A percentile compares a stretch with the other conserved stretches of the same genome.
Evolutionary conservation across 257 asterid species (phyloP).

Genomic region (Schizonepeta tenuifolia): DNA sequence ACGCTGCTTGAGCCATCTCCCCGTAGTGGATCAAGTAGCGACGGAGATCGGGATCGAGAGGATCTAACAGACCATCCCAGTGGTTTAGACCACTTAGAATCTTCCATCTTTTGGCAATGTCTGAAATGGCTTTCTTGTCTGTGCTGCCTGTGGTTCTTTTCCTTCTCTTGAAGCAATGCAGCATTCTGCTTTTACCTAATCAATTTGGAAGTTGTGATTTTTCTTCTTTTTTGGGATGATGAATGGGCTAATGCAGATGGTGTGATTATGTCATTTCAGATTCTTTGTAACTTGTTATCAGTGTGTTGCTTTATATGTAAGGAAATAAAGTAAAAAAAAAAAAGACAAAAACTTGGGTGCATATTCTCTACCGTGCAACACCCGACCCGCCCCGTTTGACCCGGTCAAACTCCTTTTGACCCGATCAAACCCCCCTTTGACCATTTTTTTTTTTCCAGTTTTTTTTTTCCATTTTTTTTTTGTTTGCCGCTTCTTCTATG

Average conservation of each 20-base stretch:
- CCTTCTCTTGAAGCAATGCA: slow-evolving; percentile 38
- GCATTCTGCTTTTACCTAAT: slow-evolving; percentile 26
- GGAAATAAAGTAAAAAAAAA: background rate
- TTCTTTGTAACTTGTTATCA: background rate
- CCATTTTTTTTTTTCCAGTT: too few species aligned
- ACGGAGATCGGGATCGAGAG: slow-evolving; percentile 74
- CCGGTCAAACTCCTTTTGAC: too few species aligned
- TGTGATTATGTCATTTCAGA: background rate
- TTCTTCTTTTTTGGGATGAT: background rate
- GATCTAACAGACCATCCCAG: slow-evolving; percentile 76
- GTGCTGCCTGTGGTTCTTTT: slow-evolving; percentile 27
- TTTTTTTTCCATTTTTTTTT: too few species aligned
- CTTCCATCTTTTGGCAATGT: slow-evolving; percentile 64
- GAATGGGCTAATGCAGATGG: background rate
- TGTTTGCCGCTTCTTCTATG: too few species aligned
- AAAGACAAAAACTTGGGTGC: too few species aligned
- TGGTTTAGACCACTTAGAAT: slow-evolving; percentile 59
- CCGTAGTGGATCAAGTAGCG: slow-evolving; percentile 74
- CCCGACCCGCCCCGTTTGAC: too few species aligned
- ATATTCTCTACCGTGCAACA: too few species aligned
- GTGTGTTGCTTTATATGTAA: background rate
- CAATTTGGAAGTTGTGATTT: background rate
- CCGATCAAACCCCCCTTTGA: too few species aligned
- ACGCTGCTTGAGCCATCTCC: slow-evolving; percentile 68
- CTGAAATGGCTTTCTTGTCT: slow-evolving; percentile 7